Conservation (phyloP, 31 red algal genomes). For the Odonthalia washingtoniensis region DNA sequence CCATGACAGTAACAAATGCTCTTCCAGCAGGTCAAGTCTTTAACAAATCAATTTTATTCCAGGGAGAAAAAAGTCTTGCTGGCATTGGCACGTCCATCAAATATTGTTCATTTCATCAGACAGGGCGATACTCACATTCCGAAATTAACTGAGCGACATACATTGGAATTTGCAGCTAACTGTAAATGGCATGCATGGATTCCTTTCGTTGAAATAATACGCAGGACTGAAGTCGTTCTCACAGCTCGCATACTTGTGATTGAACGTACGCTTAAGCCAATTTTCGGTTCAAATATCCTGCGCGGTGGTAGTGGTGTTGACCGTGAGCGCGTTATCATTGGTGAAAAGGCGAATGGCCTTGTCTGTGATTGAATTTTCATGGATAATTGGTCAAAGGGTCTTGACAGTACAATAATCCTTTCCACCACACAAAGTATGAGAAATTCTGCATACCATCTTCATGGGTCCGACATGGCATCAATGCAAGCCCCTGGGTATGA, state of each 20-base stretch:
- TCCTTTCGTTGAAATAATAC: slow-evolving; percentile 79
- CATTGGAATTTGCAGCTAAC: slow-evolving; percentile 82
- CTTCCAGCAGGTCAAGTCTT: no score
- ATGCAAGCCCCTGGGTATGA: slow-evolving; percentile 84
- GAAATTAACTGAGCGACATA: slow-evolving; percentile 78
- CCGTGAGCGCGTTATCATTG: slow-evolving; percentile 92
- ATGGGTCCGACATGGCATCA: slow-evolving; percentile 56
- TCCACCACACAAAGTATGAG: slow-evolving; percentile 58
- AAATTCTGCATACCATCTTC: slow-evolving; percentile 38
- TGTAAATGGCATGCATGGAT: slow-evolving; percentile 84
- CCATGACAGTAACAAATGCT: no score
- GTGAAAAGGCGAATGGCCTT: slow-evolving; percentile 78
- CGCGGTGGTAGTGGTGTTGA: slow-evolving; percentile 92
- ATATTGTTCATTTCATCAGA: slow-evolving; percentile 73
- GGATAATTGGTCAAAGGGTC: slow-evolving; percentile 85
- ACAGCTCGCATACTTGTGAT: no score
- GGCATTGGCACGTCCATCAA: slow-evolving; percentile 27
- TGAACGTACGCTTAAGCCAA: no score
- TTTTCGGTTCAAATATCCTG: slow-evolving; percentile 74
- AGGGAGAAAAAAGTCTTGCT: no score
- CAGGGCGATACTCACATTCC: slow-evolving; percentile 85
- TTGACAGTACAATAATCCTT: slow-evolving; percentile 78
- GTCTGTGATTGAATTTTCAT: slow-evolving; percentile 60
- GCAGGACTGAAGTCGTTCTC: slow-evolving; percentile 66
- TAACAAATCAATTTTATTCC: no score